Conservation (phyloP, 768 basidiomycete genomes). For the Tylopilus sp. region DNA sequence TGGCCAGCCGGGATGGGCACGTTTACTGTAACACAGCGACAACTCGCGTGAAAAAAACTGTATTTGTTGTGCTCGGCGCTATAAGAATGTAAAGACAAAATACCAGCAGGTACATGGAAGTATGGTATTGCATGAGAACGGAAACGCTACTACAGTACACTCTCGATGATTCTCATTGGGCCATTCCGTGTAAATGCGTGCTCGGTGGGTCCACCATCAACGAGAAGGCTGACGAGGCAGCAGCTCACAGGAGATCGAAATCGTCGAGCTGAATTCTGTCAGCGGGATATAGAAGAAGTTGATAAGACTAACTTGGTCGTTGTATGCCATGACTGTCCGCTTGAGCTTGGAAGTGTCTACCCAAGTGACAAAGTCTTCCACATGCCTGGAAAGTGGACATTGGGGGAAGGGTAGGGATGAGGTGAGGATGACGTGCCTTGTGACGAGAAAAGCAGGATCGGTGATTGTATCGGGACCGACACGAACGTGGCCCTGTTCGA, state of each 20-base stretch:
- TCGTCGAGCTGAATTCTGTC: slow-evolving; percentile 73
- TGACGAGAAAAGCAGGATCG: slow-evolving; percentile 95
- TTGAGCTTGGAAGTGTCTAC: slow-evolving; percentile 97
- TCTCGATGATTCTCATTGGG: background rate
- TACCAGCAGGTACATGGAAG: background rate
- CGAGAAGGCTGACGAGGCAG: too few relatives aligned
- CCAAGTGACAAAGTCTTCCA: slow-evolving; percentile 99
- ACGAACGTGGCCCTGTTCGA: slow-evolving; percentile 97
- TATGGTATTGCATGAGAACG: background rate
- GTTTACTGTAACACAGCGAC: slow-evolving; percentile 12
- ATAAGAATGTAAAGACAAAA: slow-evolving; percentile 2
- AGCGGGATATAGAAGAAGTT: slow-evolving; percentile 1
- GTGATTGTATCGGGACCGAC: slow-evolving; percentile 95
- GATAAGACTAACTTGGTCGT: slow-evolving; percentile 74
- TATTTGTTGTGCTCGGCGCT: slow-evolving; percentile 4
- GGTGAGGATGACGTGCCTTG: slow-evolving; percentile 47
- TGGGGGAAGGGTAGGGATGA: background rate
- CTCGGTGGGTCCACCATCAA: too few relatives aligned
- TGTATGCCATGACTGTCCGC: slow-evolving; percentile 92
- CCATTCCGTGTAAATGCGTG: slow-evolving; percentile 2
- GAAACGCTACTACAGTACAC: background rate
- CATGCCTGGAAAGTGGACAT: slow-evolving; percentile 53
- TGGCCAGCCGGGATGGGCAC: background rate
- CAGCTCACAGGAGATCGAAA: slow-evolving; percentile 73
- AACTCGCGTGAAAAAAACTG: slow-evolving; percentile 21